A percentile compares a stretch with the other conserved stretches of the same genome.
These are phyloP conservation scores for Komagataella mondaviorum DNA, from an alignment of 805 yeast species.

Conservation along the genomic window DNA sequence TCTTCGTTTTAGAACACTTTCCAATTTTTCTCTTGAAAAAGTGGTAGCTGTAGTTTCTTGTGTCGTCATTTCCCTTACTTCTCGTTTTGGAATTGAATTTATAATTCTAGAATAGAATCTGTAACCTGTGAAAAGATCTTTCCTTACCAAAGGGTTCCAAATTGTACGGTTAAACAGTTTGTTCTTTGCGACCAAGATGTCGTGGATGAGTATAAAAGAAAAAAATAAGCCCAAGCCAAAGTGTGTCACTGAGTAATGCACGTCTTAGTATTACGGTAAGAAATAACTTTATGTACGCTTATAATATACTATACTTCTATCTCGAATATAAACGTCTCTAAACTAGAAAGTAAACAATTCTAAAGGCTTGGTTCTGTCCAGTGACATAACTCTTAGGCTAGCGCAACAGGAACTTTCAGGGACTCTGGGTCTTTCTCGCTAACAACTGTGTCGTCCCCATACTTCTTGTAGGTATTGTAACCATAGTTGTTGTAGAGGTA, in stretches of 20 bases:
- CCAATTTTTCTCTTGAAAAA: constrained; percentile 79
- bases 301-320: no score
- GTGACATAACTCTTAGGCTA: background rate
- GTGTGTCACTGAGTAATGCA: background rate
- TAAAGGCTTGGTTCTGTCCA: no score
- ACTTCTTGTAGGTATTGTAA: constrained; percentile 17
- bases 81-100: background rate
- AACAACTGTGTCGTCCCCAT: constrained; percentile 7
- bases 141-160: background rate
- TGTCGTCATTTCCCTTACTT: background rate
- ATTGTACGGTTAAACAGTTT: background rate
- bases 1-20: constrained; percentile 84
- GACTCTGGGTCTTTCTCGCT: constrained; percentile 4
- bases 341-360: no score
- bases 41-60: constrained; percentile 5
- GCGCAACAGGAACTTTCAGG: background rate
- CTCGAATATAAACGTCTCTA: no score
- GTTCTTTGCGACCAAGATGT: background rate
- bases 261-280: background rate
- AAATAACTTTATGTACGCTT: no score
- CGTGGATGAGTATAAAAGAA: background rate
- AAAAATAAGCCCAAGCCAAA: background rate
- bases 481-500: constrained; percentile 21
- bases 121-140: background rate
- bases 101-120: background rate